Conservation (phyloP, 2,329 filamentous ascomycete species). For the Paecilomyces sp. region DNA sequence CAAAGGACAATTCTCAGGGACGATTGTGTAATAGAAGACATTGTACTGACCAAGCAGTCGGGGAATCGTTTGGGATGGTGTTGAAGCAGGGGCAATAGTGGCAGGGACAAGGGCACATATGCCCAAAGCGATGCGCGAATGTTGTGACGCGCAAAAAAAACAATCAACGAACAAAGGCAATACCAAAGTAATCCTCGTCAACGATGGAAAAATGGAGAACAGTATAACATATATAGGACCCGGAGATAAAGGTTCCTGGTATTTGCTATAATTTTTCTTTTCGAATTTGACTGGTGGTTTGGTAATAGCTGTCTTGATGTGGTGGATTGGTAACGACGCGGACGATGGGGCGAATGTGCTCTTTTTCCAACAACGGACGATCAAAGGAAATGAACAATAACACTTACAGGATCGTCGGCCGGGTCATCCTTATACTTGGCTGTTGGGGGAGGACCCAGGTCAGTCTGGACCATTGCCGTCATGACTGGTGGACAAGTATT, state of each 20-base stretch:
- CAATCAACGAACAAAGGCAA: constrained; percentile 6
- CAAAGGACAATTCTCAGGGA: background rate
- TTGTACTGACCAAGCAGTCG: background rate
- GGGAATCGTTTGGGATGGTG: background rate
- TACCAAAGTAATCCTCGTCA: background rate
- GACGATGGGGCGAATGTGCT: background rate
- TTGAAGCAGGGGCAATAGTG: background rate
- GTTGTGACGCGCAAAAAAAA: constrained; percentile 15
- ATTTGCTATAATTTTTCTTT: background rate
- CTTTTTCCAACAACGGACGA: constrained; percentile 6
- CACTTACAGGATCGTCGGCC: constrained; percentile 41
- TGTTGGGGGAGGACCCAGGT: constrained; percentile 28
- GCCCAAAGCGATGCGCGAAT: constrained; percentile 14
- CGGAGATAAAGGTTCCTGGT: background rate
- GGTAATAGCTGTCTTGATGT: background rate
- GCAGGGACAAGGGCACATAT: constrained; percentile 4
- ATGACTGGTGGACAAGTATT: constrained; percentile 25
- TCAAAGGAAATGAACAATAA: constrained; percentile 8
- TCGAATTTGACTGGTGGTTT: background rate
- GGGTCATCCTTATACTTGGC: constrained; percentile 44
- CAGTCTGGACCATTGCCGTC: constrained; percentile 38
- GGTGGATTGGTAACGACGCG: background rate
- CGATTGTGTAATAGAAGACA: background rate
- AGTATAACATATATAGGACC: background rate
- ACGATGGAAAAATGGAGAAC: background rate